These are phyloP conservation scores for Ophiocordyceps camponoti-floridani DNA, from an alignment of 2,329 filamentous ascomycete genomes.

Conservation along the genomic window DNA sequence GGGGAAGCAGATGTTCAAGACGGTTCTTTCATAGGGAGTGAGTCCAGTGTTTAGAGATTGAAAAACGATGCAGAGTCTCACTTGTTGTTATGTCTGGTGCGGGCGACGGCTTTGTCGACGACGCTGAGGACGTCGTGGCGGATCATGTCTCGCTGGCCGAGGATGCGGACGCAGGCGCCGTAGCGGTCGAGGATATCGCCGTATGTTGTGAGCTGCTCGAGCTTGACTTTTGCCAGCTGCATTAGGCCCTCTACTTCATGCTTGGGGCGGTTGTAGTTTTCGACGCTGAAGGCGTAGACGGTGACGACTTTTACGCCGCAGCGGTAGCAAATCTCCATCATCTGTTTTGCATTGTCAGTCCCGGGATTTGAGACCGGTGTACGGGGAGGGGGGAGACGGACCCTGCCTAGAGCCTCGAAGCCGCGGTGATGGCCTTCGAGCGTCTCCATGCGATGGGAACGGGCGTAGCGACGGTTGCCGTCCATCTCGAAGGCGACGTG, in stretches of 20 bases:
- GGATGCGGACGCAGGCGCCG: slow-evolving; percentile 67
- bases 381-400: slow-evolving; percentile 2
- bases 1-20: slow-evolving; percentile 90
- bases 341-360: slow-evolving; percentile 24
- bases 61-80: slow-evolving; percentile 13
- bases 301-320: slow-evolving; percentile 92
- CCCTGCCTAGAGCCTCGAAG: slow-evolving; percentile 79
- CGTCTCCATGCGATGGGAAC: slow-evolving; percentile 82
- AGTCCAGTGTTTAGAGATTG: not conserved
- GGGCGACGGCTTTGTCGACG: slow-evolving; percentile 67
- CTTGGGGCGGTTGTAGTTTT: slow-evolving; percentile 94
- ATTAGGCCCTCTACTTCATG: slow-evolving; percentile 95
- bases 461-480: slow-evolving; percentile 84
- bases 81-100: slow-evolving; percentile 78
- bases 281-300: slow-evolving; percentile 96
- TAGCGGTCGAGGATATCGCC: slow-evolving; percentile 87
- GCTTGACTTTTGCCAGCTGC: slow-evolving; percentile 92
- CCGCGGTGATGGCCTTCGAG: slow-evolving; percentile 91
- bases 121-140: slow-evolving; percentile 77
- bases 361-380: not conserved
- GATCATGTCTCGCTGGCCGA: slow-evolving; percentile 72
- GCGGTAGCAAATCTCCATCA: slow-evolving; percentile 96
- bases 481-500: slow-evolving; percentile 99
- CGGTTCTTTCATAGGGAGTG: slow-evolving; percentile 18
- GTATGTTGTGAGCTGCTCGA: slow-evolving; percentile 80